Percentiles rank a stretch among this genome's conserved stretches.
phyloP scores from a whole-genome alignment of 2,329 filamentous ascomycete genomes.

The Hymenoscyphus infarciens region DNA sequence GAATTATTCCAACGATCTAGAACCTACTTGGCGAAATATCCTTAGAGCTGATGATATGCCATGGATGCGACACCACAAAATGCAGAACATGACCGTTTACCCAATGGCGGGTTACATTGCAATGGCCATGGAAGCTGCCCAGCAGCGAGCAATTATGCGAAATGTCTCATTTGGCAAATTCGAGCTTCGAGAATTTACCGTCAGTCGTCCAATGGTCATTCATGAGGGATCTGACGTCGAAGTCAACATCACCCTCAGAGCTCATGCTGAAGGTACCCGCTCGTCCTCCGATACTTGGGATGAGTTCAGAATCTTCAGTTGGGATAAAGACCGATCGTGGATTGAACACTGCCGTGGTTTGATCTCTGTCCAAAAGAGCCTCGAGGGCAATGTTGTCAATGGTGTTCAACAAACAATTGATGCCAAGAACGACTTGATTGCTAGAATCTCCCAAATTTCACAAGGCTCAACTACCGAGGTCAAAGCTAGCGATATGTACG shows the following conservation, averaged over 20 bases:
- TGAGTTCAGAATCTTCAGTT: constrained; percentile 55
- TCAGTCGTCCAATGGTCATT: constrained; percentile 51
- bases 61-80: constrained; percentile 43
- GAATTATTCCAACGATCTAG: constrained; percentile 29
- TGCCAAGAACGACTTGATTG: constrained; percentile 28
- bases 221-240: constrained; percentile 47
- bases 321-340: constrained; percentile 50
- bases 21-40: constrained; percentile 37
- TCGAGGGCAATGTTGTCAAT: constrained; percentile 23
- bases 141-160: constrained; percentile 29
- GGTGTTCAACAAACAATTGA: constrained; percentile 20
- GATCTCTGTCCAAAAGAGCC: constrained; percentile 20
- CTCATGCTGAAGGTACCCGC: constrained; percentile 41
- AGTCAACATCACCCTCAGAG: constrained; percentile 33
- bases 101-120: constrained; percentile 36
- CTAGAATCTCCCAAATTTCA: constrained; percentile 34
- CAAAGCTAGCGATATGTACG: constrained; percentile 42
- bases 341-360: constrained; percentile 40
- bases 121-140: constrained; percentile 37
- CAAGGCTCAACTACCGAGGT: constrained; percentile 33
- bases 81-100: constrained; percentile 33
- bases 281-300: constrained; percentile 47
- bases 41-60: constrained; percentile 37
- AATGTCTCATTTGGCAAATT: constrained; percentile 40
- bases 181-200: constrained; percentile 47